A percentile compares a stretch with the other conserved stretches of the same genome.
phyloP scores from a whole-genome alignment of 2,329 filamentous ascomycete species.

The Neopestalotiopsis clavispora region DNA sequence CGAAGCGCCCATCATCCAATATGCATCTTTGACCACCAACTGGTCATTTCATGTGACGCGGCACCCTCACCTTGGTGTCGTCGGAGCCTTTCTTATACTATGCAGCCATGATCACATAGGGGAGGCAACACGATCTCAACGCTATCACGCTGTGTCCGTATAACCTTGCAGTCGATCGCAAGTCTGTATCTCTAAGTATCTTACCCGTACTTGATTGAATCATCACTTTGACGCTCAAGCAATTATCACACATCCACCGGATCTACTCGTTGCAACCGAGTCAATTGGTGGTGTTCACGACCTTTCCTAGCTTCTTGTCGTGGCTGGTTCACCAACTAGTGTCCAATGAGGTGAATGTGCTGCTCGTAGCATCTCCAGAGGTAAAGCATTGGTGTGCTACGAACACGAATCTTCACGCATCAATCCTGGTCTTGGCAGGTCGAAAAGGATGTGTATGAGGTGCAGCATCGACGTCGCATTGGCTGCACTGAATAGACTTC shows the following conservation, averaged over 20 bases:
- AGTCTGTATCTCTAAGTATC: not conserved
- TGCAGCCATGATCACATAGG: not conserved
- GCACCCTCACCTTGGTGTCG: not conserved
- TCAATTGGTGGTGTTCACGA: not conserved
- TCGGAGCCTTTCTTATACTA: slow-evolving; percentile 1
- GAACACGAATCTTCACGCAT: slow-evolving; percentile 11
- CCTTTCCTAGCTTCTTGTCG: not conserved
- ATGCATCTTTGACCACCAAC: not conserved
- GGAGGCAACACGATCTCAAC: not conserved
- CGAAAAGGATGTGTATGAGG: not conserved
- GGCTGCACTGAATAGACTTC: not conserved
- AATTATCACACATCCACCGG: not conserved
- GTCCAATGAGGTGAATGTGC: not conserved
- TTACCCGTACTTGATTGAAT: not conserved
- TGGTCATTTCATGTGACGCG: not conserved
- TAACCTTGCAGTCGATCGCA: not conserved
- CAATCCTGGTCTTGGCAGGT: not conserved
- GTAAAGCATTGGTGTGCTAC: not conserved
- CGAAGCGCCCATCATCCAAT: not conserved
- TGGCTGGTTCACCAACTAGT: not conserved
- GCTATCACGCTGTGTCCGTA: not conserved
- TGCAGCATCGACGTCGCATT: not conserved
- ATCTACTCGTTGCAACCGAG: not conserved
- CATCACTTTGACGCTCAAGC: not conserved
- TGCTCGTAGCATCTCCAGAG: not conserved